Evolutionary conservation across 2,329 filamentous ascomycete genomes (phyloP).

Genomic region (Fusarium sp.): DNA sequence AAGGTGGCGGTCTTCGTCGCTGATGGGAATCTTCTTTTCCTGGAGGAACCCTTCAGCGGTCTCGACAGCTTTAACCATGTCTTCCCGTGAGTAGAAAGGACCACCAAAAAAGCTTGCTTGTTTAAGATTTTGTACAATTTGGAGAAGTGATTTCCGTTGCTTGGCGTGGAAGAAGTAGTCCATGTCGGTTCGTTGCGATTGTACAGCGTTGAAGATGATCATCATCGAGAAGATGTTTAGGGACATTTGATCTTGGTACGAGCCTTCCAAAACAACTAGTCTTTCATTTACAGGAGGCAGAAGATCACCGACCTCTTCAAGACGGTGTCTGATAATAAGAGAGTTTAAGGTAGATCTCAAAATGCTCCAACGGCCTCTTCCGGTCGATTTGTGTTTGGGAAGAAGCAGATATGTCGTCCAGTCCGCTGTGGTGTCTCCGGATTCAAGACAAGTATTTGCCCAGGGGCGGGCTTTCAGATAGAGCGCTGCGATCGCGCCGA

Average conservation of each 20-base stretch:
- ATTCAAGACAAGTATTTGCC: constrained; percentile 69
- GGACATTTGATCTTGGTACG: constrained; percentile 84
- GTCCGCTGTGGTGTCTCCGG: constrained; percentile 69
- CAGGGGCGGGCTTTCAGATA: constrained; percentile 85
- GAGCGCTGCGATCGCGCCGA: constrained; percentile 73
- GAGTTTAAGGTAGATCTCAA: constrained; percentile 78
- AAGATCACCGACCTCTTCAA: constrained; percentile 74
- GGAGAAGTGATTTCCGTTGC: constrained; percentile 73
- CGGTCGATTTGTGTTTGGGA: constrained; percentile 61
- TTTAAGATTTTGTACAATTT: constrained; percentile 80
- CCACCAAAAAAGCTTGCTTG: constrained; percentile 88
- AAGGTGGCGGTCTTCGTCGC: constrained; percentile 67
- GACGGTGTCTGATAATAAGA: constrained; percentile 82
- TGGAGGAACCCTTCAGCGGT: constrained; percentile 75
- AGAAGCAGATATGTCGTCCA: constrained; percentile 81
- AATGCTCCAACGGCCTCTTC: constrained; percentile 69
- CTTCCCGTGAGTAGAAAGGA: constrained; percentile 74
- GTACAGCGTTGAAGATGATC: constrained; percentile 86
- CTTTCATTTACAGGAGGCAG: constrained; percentile 80
- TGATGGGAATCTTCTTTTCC: constrained; percentile 70
- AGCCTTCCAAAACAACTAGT: constrained; percentile 80
- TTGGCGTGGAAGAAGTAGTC: constrained; percentile 91
- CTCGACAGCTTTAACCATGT: constrained; percentile 73
- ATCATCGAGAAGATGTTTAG: constrained; percentile 88
- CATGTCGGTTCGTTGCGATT: constrained; percentile 82